Evolutionary conservation across 2,329 filamentous ascomycete species (phyloP), one percentile per base, ranked within the genome.

Genomic region (Fusarium sp.): DNA sequence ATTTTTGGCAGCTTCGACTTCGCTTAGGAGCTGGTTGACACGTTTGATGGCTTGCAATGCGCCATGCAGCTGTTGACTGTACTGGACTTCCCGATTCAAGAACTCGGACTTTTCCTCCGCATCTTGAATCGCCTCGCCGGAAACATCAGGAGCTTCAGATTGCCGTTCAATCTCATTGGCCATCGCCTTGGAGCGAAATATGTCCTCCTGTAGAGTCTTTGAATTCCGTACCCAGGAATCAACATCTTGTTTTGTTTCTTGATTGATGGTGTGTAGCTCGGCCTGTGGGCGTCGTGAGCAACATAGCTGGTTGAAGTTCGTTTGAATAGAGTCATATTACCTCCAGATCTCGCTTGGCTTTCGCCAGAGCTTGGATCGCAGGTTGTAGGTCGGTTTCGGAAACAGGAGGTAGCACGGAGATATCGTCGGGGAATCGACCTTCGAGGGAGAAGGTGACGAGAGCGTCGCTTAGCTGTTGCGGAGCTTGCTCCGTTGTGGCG

Each of bases 171-270:
- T 97, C 66, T 95, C 91, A 78, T 91, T 91, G 28, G 96, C 95
- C 41, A 95, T 91, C 22, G 90, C 88, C 78, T 94, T 92, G 30
- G 94, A 96, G 53, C 90, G 89, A 77, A 94, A 90, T 74, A 98
- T 96, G 79, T 98, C 96, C 70, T 92, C 89, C 81, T 97, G 94
- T 13, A 98, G 89, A 59, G 92, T 90, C 82, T 94, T 94, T 54
- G 95, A 94, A 81, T 96, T 94, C 58, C 87, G 85, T 64, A 97
- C 93, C 96, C 96, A 98, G 58, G 91, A 89, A 79, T 94, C 93
- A 57, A 98, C 92, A 78, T 97, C 93, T 44, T 91, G 89, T 64
- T 92, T 93, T 24, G 91, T 93, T 74, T 94, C 91, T 79, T 91
- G 89, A 82, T 95, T 97, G 70, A 96, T 90, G 28, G 85, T 82